Evolutionary conservation across 1,284 basidiomycete species (phyloP).

Genomic region (Boletus hoseneyae): DNA sequence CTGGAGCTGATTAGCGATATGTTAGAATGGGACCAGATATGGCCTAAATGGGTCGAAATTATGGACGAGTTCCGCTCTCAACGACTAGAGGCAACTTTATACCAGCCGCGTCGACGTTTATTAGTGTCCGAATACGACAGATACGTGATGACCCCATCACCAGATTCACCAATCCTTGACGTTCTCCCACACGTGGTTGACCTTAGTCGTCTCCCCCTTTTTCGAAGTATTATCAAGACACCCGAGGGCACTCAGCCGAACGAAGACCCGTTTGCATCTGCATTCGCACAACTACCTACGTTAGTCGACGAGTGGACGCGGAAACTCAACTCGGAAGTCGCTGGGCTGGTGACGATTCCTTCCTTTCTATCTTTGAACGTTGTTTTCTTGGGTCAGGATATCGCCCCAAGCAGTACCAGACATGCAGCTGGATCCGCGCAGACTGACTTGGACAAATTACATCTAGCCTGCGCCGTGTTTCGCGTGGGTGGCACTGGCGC

Average conservation of each 20-base stretch:
- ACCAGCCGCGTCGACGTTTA: conserved; percentile 13
- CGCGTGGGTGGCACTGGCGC: background rate
- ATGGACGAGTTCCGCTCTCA: conserved; percentile 17
- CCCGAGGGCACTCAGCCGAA: conserved; percentile 2
- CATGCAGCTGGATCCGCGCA: background rate
- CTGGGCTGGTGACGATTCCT: conserved; percentile 15
- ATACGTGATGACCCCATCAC: conserved; percentile 8
- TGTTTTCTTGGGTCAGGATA: background rate
- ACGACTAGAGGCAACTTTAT: conserved; percentile 13
- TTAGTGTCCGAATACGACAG: conserved; percentile 13
- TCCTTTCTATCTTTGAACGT: background rate
- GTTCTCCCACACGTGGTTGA: conserved; percentile 24
- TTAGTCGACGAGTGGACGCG: conserved; percentile 20
- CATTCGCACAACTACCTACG: conserved; percentile 21
- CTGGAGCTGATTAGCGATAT: conserved; percentile 3
- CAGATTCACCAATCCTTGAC: conserved; percentile 5
- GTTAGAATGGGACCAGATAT: conserved; percentile 16
- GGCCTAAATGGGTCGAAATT: conserved; percentile 5
- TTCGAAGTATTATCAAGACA: conserved; percentile 16
- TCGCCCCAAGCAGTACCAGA: background rate
- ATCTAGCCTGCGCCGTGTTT: conserved; percentile 20
- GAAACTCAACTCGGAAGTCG: conserved; percentile 13
- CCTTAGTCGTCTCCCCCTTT: conserved; percentile 14
- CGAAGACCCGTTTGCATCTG: conserved; percentile 10
- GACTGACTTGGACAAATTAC: conserved; percentile 7